These are phyloP conservation scores for Calonectria hawksworthii DNA, from an alignment of 2,329 filamentous ascomycete genomes.

Conservation along the genomic window DNA sequence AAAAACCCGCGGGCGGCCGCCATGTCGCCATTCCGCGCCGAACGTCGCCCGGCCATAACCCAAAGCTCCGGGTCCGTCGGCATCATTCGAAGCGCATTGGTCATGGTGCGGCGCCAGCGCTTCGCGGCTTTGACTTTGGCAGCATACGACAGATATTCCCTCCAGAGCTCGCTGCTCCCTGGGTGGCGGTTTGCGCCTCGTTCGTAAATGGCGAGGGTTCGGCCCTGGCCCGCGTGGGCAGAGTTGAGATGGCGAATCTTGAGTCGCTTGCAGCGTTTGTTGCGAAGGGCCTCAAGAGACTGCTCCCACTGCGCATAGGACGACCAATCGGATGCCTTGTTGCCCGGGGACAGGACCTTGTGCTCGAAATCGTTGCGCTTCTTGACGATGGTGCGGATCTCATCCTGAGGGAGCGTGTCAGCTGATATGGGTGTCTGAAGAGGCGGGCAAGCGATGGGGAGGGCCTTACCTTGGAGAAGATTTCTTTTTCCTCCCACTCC, in stretches of 20 bases:
- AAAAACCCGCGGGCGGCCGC: conserved; percentile 86
- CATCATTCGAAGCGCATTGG: conserved; percentile 84
- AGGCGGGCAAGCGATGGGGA: neutral
- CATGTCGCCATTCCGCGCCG: conserved; percentile 89
- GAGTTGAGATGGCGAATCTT: conserved; percentile 77
- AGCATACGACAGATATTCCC: conserved; percentile 89
- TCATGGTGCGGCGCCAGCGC: conserved; percentile 75
- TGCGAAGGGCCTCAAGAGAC: conserved; percentile 80
- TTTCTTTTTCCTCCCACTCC: conserved; percentile 91
- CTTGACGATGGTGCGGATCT: conserved; percentile 89
- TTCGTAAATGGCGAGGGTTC: conserved; percentile 91
- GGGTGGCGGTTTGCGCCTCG: conserved; percentile 88
- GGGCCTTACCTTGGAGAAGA: conserved; percentile 81
- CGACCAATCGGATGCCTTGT: conserved; percentile 82
- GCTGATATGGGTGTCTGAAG: neutral
- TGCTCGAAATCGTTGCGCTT: conserved; percentile 96
- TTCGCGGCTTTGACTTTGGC: conserved; percentile 76
- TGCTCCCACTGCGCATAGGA: conserved; percentile 83
- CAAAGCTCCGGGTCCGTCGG: conserved; percentile 87
- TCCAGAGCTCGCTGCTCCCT: conserved; percentile 86
- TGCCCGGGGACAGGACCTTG: conserved; percentile 85
- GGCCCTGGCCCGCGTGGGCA: conserved; percentile 80
- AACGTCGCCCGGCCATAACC: conserved; percentile 84
- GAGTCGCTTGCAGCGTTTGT: conserved; percentile 86
- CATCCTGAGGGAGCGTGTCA: conserved; percentile 70